Evolutionary conservation across 257 asterid species (phyloP).

Genomic region (Solanum clarkiae): DNA sequence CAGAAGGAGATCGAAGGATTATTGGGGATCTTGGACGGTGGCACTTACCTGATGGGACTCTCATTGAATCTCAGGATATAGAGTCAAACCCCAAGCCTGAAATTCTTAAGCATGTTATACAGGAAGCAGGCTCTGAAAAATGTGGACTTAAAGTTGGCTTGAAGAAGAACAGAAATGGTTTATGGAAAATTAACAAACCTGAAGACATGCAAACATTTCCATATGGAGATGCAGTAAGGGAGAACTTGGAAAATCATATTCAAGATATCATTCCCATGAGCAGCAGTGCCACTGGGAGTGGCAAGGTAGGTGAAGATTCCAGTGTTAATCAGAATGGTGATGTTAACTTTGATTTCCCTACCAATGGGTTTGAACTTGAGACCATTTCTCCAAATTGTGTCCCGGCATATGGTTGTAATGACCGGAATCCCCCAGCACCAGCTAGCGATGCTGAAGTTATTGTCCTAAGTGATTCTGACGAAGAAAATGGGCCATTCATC

Average conservation of each 20-base stretch:
- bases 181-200: slow-evolving; percentile 68
- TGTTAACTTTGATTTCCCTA: slow-evolving; percentile 40
- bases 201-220: slow-evolving; percentile 32
- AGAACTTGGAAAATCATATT: slow-evolving; percentile 18
- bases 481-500: slow-evolving; percentile 39
- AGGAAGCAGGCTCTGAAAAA: slow-evolving; percentile 65
- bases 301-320: slow-evolving; percentile 69
- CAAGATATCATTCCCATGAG: slow-evolving; percentile 58
- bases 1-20: slow-evolving; percentile 57
- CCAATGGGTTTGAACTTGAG: slow-evolving; percentile 58
- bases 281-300: slow-evolving; percentile 83
- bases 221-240: slow-evolving; percentile 24
- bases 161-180: slow-evolving; percentile 53
- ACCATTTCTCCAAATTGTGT: slow-evolving; percentile 42
- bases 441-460: slow-evolving; percentile 52
- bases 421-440: slow-evolving; percentile 24
- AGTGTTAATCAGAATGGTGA: slow-evolving; percentile 82
- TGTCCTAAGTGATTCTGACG: slow-evolving; percentile 85
- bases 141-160: slow-evolving; percentile 59
- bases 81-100: slow-evolving; percentile 61
- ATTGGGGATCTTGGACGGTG: slow-evolving; percentile 78
- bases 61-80: slow-evolving; percentile 32
- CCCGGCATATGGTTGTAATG: slow-evolving; percentile 25
- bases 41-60: slow-evolving; percentile 84
- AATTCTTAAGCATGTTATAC: slow-evolving; percentile 38